These are phyloP conservation scores for Flammula alnicola DNA, from an alignment of 1,284 basidiomycete genomes.

Conservation along the genomic window DNA sequence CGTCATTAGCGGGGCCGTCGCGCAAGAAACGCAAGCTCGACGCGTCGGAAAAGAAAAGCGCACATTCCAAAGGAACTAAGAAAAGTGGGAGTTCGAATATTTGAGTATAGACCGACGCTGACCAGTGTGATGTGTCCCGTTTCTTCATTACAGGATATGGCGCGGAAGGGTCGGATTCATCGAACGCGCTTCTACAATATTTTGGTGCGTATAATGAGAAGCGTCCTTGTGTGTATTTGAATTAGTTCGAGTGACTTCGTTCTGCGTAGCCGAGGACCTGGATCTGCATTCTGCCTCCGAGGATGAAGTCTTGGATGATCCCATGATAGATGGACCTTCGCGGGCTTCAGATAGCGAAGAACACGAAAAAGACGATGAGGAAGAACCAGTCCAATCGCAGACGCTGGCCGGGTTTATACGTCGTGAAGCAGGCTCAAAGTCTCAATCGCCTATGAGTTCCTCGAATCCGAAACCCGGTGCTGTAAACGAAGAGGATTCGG, in stretches of 20 bases:
- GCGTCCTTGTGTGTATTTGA: background rate
- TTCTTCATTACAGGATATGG: background rate
- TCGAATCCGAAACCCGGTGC: background rate
- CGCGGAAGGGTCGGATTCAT: background rate
- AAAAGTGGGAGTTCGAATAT: too few species aligned
- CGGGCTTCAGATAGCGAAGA: too few species aligned
- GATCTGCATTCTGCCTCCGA: constrained; percentile 54
- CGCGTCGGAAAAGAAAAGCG: constrained; percentile 4
- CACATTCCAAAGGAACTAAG: constrained; percentile 3
- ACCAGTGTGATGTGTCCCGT: too few species aligned
- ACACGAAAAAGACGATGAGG: constrained; percentile 31
- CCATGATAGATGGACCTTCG: too few species aligned
- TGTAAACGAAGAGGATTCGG: constrained; percentile 19
- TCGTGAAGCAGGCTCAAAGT: background rate
- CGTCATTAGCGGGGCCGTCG: constrained; percentile 11
- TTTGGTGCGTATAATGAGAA: constrained; percentile 40
- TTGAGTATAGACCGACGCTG: too few species aligned
- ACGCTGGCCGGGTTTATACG: too few species aligned
- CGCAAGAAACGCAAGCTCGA: constrained; percentile 11
- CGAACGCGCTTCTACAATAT: constrained; percentile 42
- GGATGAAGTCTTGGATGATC: too few species aligned
- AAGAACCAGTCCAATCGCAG: constrained; percentile 28
- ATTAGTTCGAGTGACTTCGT: background rate
- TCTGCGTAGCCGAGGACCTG: constrained; percentile 37
- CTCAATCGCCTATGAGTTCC: too few species aligned